Conservation (phyloP, 2,329 filamentous ascomycete species). For the Cladosporium colombiae region DNA sequence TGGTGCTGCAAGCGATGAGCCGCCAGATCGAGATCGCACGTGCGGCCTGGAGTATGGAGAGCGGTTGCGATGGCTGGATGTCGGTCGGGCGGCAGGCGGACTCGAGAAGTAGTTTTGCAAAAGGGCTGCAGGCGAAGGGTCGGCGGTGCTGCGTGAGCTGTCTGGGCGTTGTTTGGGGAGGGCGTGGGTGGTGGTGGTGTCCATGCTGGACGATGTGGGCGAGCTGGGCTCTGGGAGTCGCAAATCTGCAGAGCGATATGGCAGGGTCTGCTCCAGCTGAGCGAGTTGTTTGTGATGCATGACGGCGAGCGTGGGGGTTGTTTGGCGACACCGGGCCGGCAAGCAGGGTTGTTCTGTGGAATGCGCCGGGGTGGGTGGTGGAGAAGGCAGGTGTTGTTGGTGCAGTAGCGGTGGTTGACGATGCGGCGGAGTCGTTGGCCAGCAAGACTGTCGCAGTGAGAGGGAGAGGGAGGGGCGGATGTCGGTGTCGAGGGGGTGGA, state of each 20-base stretch:
- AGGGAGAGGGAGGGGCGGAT: neutral
- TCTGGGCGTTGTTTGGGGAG: slow-evolving; percentile 26
- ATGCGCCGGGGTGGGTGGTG: slow-evolving; percentile 8
- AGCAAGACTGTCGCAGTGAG: slow-evolving; percentile 14
- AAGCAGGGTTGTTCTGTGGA: slow-evolving; percentile 4
- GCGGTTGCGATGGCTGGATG: slow-evolving; percentile 44
- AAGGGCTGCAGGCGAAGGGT: slow-evolving; percentile 37
- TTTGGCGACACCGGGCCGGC: slow-evolving; percentile 11
- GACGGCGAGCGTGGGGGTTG: slow-evolving; percentile 10
- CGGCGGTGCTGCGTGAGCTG: slow-evolving; percentile 37
- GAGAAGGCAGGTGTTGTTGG: neutral
- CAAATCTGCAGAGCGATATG: neutral
- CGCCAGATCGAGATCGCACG: slow-evolving; percentile 48
- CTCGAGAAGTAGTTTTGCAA: slow-evolving; percentile 31
- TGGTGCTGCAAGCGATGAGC: slow-evolving; percentile 42
- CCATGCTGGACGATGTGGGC: slow-evolving; percentile 1
- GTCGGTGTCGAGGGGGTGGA: neutral
- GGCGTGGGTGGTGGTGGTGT: slow-evolving; percentile 5
- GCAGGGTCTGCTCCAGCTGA: neutral
- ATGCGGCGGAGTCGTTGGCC: slow-evolving; percentile 9
- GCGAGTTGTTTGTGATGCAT: slow-evolving; percentile 14
- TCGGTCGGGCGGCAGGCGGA: slow-evolving; percentile 31
- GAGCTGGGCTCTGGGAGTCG: neutral
- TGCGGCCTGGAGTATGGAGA: slow-evolving; percentile 51
- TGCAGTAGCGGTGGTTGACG: neutral